Evolutionary conservation across 352 stramenopile genomes (phyloP), one percentile per base, ranked within the genome.

Genomic region (Pythium apleroticum): DNA sequence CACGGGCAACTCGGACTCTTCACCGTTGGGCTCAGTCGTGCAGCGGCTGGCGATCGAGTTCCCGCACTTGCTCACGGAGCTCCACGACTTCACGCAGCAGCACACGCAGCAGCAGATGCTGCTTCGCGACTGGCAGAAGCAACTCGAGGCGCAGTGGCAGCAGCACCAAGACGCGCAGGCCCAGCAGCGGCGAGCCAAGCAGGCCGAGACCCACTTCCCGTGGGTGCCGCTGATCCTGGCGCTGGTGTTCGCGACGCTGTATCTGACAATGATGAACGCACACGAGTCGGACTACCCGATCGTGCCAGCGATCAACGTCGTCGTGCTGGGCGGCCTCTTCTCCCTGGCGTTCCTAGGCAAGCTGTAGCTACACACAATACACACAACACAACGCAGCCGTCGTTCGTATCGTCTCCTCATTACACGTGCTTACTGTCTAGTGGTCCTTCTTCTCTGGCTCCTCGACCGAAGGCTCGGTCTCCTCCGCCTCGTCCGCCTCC

Each of bases 301-400:
- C 43, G 82, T 91, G 8, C 80, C 82, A 30, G 80, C 72, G 12
- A 62, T 84, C 24, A 91, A 91, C 65, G 24, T 86, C 3, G 59
- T 73, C 4, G 78, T 77, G 17, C 58, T 91, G 43, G 68, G 60
- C 4, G 76, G 63, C 0, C 57, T 89, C 22, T 52, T 74, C 17
- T 66, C 57, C 3, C 75, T 74, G 17, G 69, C 77, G 8, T 64
- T 82, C 39, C 56, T 81, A 39, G 79, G 73, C 20, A 67, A 60
- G n/a, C 33, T 68, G 1, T 67, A 52, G n/a, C n/a, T n/a, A n/a
- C n/a, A n/a, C n/a, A 71, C 7, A 14, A 25, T 17, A n/a, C n/a
- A n/a, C n/a, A n/a, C 43, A 50, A 27, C 27, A 11, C 43, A 50
- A 50, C 19, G 9, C 43, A 17, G 33, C 20, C 20, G n/a, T 27